phyloP scores from a whole-genome alignment of 352 stramenopile species.

The Plasmopara viticola region DNA sequence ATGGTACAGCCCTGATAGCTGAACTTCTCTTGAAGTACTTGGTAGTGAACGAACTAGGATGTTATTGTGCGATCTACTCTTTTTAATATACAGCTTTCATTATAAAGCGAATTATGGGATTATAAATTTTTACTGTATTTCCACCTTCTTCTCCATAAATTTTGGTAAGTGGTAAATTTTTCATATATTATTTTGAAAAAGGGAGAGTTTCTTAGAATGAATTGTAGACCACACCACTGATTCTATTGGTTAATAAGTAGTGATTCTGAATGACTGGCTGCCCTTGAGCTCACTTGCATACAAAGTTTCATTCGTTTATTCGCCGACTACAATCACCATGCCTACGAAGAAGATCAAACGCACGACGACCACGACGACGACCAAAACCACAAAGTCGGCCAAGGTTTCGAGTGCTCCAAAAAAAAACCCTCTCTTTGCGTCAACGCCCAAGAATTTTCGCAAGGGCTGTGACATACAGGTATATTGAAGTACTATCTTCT shows the following conservation, averaged over 20 bases:
- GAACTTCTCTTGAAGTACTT: too few species aligned
- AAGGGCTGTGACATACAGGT: constrained; percentile 96
- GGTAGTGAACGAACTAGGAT: too few species aligned
- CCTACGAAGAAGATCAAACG: constrained; percentile 86
- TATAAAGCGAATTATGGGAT: too few species aligned
- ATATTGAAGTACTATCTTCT: constrained; percentile 37
- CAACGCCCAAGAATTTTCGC: constrained; percentile 91
- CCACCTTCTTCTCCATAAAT: too few species aligned
- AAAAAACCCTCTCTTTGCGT: constrained; percentile 93
- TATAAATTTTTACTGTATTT: too few species aligned
- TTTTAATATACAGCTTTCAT: too few species aligned
- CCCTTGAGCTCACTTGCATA: background rate
- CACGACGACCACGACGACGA: constrained; percentile 49
- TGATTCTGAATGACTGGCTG: constrained; percentile 27
- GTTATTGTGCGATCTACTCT: too few species aligned
- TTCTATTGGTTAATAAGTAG: constrained; percentile 17
- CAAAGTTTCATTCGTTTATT: constrained; percentile 67
- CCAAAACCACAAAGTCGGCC: constrained; percentile 52
- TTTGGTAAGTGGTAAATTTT: too few species aligned
- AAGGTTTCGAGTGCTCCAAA: constrained; percentile 66
- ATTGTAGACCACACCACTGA: too few species aligned
- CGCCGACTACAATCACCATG: constrained; percentile 80
- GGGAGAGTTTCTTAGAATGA: too few species aligned
- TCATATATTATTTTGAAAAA: too few species aligned
- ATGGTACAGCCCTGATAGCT: too few species aligned